A percentile compares a stretch with the other conserved stretches of the same genome.
phyloP scores from a whole-genome alignment of 306 rosid genomes.

The Pyrus communis region DNA sequence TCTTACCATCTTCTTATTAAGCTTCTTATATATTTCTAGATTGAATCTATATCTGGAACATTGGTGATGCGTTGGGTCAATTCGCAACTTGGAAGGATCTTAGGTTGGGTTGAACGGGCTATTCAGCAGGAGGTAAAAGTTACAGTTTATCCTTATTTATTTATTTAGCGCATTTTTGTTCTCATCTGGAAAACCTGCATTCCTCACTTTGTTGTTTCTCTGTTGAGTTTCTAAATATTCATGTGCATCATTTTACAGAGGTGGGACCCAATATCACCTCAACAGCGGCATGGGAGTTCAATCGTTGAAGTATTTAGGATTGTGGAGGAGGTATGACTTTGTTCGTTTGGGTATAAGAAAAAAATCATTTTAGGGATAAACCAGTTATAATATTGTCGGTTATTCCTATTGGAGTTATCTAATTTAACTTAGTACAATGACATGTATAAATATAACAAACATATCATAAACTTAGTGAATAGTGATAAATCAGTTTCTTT shows the following conservation, averaged over 20 bases:
- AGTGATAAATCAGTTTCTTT: background rate
- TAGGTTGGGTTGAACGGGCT: conserved; percentile 94
- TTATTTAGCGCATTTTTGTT: background rate
- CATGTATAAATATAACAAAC: background rate
- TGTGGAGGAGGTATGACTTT: conserved; percentile 79
- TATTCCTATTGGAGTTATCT: background rate
- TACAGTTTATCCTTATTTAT: background rate
- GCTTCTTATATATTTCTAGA: conserved; percentile 34
- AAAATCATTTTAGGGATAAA: too few relatives aligned
- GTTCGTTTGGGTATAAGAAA: background rate
- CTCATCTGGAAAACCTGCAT: background rate
- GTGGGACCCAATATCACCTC: conserved; percentile 93
- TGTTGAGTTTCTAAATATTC: background rate
- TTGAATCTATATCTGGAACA: conserved; percentile 92
- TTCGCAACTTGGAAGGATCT: conserved; percentile 84
- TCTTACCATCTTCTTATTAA: conserved; percentile 6
- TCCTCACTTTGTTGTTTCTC: background rate
- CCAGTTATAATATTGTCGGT: background rate
- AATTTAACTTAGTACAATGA: background rate
- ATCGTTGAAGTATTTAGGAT: conserved; percentile 96
- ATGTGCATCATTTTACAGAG: conserved; percentile 41
- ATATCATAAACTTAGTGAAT: background rate
- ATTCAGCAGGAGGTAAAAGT: conserved; percentile 73
- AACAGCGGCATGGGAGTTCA: conserved; percentile 89
- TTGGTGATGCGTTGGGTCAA: conserved; percentile 97